A percentile compares a stretch with the other conserved stretches of the same genome.
Conservation (phyloP, 768 basidiomycete species). For the Xerocomellus dryophilus region DNA sequence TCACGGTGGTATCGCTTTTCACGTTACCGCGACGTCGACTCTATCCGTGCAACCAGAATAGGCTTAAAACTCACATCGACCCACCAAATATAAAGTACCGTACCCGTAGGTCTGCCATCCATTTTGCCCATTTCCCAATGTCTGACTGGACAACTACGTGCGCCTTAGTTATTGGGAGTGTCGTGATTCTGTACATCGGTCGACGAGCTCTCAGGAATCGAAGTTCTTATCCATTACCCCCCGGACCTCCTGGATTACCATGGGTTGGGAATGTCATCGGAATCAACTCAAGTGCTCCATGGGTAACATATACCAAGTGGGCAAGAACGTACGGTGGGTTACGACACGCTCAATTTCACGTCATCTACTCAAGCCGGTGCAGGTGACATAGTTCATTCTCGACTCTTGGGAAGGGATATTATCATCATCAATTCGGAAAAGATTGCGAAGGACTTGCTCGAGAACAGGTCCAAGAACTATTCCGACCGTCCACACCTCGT, state of each 20-base stretch:
- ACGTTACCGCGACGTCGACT: no score
- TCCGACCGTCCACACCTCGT: slow-evolving; percentile 7
- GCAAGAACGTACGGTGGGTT: slow-evolving; percentile 9
- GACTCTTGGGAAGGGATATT: slow-evolving; percentile 2
- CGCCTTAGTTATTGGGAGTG: background rate
- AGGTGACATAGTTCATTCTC: slow-evolving; percentile 6
- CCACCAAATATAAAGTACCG: no score
- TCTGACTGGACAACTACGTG: background rate
- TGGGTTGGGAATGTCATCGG: slow-evolving; percentile 7
- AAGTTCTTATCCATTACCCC: background rate
- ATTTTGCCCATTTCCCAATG: no score
- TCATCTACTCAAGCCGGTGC: background rate
- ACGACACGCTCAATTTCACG: background rate
- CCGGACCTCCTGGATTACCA: slow-evolving; percentile 8
- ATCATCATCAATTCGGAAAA: slow-evolving; percentile 14
- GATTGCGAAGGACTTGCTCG: slow-evolving; percentile 4
- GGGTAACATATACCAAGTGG: slow-evolving; percentile 12
- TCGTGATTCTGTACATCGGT: background rate
- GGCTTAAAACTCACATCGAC: no score
- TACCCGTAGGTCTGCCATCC: no score
- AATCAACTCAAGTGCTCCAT: background rate
- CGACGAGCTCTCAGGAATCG: background rate
- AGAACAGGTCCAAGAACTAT: slow-evolving; percentile 1
- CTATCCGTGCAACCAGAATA: no score
- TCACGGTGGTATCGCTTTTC: no score